Base-by-base conservation (phyloP, 371 early-diverging fungal genomes). In the Mucor lusitanicus region DNA sequence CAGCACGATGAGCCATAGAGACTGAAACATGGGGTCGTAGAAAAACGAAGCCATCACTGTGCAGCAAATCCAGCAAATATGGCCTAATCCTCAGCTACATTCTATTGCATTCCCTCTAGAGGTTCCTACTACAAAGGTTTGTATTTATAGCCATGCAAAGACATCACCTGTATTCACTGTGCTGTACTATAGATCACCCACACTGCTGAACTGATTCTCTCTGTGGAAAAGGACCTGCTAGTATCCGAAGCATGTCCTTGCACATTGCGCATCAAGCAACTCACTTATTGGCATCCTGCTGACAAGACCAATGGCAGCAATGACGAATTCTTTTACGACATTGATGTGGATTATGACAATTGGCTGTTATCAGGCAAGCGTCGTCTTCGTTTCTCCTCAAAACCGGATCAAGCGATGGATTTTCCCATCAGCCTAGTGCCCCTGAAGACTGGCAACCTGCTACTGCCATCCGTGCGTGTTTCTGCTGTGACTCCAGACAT, bases 321-420 rank as follows among this genome's bases (percentile, higher is more conserved):
- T n/a, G 39, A 76, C 46, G 83, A 85, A 9, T 86, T 88, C 55
- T 82, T 71, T 61, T 91, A 90, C 62, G 90, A 90, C n/a, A 81
- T 92, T 63, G 78, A 86, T 63, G 86, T 87, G 1, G 88, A 90
- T 60, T 88, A 88, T 67, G 86, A 87, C 37, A 85, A 87, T 66
- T 92, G 92, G 92, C 59, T 92, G 9, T 65, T 92, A 6, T 78
- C 89, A 15, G 93, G 93, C 6, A 86, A 88, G 68, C 80, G 85
- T 61, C 85, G 88, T 54, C 67, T 86, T 40, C 72, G 86, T 5
- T 88, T 92, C 67, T 57, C 57, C 12, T 84, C 88, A 32, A 86
- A 90, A 85, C 82, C 85, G 44, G 90, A 83, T 23, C 75, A 84
- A 58, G 77, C 73, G 1, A 68, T 78, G 27, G 86, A 83, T 50